These are phyloP conservation scores for Arthrobotrys conoides DNA, from an alignment of 2,329 filamentous ascomycete genomes.

Conservation along the genomic window DNA sequence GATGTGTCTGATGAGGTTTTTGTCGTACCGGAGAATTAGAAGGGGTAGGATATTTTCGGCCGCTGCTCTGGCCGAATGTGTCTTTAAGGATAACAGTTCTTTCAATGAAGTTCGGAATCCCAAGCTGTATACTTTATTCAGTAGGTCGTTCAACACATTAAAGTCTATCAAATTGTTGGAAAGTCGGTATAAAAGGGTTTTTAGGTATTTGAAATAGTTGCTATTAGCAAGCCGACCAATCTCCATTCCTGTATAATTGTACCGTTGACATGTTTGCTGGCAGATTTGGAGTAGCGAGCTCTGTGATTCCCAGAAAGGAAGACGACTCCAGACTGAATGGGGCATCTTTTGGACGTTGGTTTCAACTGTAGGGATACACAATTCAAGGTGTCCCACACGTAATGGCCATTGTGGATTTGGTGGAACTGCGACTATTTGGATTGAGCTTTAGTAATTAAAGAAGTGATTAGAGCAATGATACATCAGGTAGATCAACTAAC, in stretches of 20 bases:
- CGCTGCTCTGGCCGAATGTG: background rate
- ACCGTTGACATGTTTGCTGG: background rate
- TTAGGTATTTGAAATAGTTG: conserved; percentile 7
- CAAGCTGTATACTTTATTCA: background rate
- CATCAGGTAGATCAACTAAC: background rate
- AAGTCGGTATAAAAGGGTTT: conserved; percentile 8
- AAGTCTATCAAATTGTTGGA: conserved; percentile 3
- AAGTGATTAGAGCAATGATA: background rate
- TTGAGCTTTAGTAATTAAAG: background rate
- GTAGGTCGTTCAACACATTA: background rate
- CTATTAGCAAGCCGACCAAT: background rate
- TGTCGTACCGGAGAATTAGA: conserved; percentile 10
- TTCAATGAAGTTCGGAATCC: conserved; percentile 28
- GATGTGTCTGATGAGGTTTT: conserved; percentile 8
- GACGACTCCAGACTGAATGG: background rate
- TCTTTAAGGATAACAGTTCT: background rate
- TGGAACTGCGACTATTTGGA: background rate
- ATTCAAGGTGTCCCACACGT: background rate
- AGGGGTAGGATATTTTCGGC: conserved; percentile 10
- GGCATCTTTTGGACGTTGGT: conserved; percentile 7
- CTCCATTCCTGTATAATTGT: background rate
- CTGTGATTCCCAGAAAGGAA: background rate
- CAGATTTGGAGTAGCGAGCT: background rate
- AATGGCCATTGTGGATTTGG: background rate
- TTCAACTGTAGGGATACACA: background rate